Evolutionary conservation across 257 asterid species (phyloP), one percentile per base, ranked within the genome.

Genomic region (Craterostigma plantagineum): DNA sequence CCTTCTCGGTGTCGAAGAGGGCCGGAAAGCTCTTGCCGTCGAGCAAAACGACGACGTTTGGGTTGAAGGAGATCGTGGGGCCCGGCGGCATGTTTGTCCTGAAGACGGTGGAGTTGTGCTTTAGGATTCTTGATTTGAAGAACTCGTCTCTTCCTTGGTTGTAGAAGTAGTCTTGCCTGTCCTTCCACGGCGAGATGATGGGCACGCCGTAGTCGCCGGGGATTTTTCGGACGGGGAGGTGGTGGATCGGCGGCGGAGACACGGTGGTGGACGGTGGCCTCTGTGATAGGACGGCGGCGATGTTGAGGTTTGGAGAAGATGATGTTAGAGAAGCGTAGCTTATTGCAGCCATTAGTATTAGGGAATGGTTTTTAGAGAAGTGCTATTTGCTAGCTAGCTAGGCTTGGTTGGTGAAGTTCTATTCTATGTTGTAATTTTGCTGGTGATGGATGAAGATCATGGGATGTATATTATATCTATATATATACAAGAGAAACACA

Each of bases 41-140:
- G 48, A 74, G 83, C 33, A 83, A 43, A 1, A 64, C 82, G 48
- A 79, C 58, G 65, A 83, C 95, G 59, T 74, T 79, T 0, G 93
- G 63, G 54, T 63, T 50, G 59, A 42, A 57, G 4, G 95, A 67
- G 37, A 83, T 69, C 51, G 76, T 52, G 0, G 93, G 91, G 2
- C 93, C 95, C 3, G 95, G 95, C 12, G 95, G 95, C 93, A 84
- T 76, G 57, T 84, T 84, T 12, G 79, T 59, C 8, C 69, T 34
- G 68, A 79, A 84, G 9, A 84, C 84, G 0, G 95, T 84, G 11
- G 93, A 77, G 3, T 70, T 58, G 57, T 78, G 51, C 16, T 70
- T 82, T 6, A 52, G 66, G 45, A 78, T 61, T 59, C 94, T 48
- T 4, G 92, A 72, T 14, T 66, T 75, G 77, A 82, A 82, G 14